Conservation (phyloP, 1,284 basidiomycete genomes). For the Rhodofomes roseus region DNA sequence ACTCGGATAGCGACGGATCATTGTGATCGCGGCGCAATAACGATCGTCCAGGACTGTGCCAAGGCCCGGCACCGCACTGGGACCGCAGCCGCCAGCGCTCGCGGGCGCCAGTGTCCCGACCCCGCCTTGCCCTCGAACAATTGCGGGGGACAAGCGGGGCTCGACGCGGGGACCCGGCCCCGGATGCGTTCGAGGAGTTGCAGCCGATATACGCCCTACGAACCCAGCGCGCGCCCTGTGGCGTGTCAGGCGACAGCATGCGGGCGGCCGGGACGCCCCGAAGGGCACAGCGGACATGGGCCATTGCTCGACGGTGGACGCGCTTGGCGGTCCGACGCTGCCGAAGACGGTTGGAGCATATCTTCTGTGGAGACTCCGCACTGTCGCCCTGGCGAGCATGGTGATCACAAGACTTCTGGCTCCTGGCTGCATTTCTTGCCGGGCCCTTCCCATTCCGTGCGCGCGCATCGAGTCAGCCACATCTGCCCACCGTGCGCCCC, state of each 20-base stretch:
- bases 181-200: background rate
- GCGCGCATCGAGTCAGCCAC: background rate
- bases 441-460: background rate
- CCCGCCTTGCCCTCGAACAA: background rate
- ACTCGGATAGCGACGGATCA: background rate
- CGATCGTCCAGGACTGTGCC: background rate
- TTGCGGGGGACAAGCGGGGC: too few species aligned
- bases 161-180: background rate
- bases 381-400: background rate
- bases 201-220: background rate
- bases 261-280: background rate
- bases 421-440: background rate
- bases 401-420: background rate
- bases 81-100: background rate
- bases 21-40: background rate
- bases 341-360: background rate
- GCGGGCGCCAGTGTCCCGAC: background rate
- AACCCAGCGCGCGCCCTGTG: background rate
- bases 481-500: background rate
- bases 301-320: background rate
- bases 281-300: background rate
- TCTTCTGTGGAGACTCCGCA: background rate
- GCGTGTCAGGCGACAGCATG: background rate
- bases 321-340: background rate
- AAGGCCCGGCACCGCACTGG: background rate